Evolutionary conservation across 805 yeast genomes (phyloP).

Genomic region (Metahyphopichia silvanorum): DNA sequence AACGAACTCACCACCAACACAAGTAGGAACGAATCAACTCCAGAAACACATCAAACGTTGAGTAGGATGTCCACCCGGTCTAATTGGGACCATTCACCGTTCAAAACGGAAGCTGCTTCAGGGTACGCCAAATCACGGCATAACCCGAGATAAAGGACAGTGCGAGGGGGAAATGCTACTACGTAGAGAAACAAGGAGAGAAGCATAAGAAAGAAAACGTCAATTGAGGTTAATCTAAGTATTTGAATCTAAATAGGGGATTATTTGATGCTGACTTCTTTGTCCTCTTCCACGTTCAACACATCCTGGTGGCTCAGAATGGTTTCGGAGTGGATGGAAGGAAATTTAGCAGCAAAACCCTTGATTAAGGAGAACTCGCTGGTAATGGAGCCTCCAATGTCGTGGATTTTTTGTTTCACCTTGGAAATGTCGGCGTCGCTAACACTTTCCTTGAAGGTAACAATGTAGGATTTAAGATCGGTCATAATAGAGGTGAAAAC

Average conservation of each 20-base stretch:
- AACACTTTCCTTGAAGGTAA: constrained; percentile 46
- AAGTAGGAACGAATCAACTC: too few species aligned
- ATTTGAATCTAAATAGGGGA: neutral
- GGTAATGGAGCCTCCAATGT: constrained; percentile 59
- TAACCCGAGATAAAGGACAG: too few species aligned
- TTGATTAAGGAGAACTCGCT: constrained; percentile 63
- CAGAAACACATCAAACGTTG: too few species aligned
- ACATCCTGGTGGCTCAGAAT: constrained; percentile 50
- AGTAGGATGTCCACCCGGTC: too few species aligned
- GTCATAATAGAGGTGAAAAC: constrained; percentile 16
- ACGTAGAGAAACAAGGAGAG: too few species aligned
- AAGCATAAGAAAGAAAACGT: too few species aligned
- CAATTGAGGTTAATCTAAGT: too few species aligned
- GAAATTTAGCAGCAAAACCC: constrained; percentile 62
- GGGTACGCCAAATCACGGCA: too few species aligned
- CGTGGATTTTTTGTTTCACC: constrained; percentile 46
- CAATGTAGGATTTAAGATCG: constrained; percentile 33
- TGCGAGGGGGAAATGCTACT: too few species aligned
- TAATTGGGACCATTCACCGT: too few species aligned
- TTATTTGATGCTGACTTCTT: constrained; percentile 51
- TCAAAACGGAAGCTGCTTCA: too few species aligned
- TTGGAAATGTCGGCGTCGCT: constrained; percentile 35
- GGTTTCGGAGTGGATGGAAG: constrained; percentile 47
- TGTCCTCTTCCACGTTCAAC: constrained; percentile 63
- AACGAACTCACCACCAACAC: too few species aligned